Conservation (phyloP, 164 flowering plant genomes). For the Pachysandra terminalis region DNA sequence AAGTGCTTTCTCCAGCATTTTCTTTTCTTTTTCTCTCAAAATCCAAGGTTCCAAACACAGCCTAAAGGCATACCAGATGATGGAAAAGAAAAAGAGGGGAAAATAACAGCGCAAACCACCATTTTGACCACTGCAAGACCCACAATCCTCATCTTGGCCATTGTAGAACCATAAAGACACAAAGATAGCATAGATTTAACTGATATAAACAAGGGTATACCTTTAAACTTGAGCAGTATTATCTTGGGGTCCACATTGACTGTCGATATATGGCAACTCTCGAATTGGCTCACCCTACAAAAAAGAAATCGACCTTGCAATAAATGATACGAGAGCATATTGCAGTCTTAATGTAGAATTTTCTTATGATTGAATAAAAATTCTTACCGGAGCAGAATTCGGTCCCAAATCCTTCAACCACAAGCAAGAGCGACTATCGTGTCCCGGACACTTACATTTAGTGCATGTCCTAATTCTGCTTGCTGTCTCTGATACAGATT, state of each 20-base stretch:
- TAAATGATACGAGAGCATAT: neutral
- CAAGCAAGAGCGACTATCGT: slow-evolving; percentile 24
- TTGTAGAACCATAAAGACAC: neutral
- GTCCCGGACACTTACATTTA: slow-evolving; percentile 29
- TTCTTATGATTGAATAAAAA: neutral
- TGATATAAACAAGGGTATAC: neutral
- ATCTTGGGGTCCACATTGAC: neutral
- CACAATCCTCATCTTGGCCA: neutral
- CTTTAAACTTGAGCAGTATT: neutral
- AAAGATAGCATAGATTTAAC: neutral
- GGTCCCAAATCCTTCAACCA: slow-evolving; percentile 28
- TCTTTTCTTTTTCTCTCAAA: too few relatives aligned
- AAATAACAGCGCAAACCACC: too few relatives aligned
- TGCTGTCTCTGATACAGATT: slow-evolving; percentile 14
- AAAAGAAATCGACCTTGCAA: neutral
- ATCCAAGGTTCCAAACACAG: too few relatives aligned
- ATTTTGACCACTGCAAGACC: neutral
- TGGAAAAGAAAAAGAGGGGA: too few relatives aligned
- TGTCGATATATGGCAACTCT: neutral
- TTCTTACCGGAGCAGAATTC: slow-evolving; percentile 15
- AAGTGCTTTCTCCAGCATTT: too few relatives aligned
- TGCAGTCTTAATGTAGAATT: neutral
- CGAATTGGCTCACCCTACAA: slow-evolving; percentile 3
- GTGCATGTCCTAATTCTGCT: slow-evolving; percentile 17
- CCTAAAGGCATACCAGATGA: too few relatives aligned